Evolutionary conservation across 352 stramenopile genomes (phyloP), one percentile per base, ranked within the genome.

Genomic region (Globisporangium megalacanthum): DNA sequence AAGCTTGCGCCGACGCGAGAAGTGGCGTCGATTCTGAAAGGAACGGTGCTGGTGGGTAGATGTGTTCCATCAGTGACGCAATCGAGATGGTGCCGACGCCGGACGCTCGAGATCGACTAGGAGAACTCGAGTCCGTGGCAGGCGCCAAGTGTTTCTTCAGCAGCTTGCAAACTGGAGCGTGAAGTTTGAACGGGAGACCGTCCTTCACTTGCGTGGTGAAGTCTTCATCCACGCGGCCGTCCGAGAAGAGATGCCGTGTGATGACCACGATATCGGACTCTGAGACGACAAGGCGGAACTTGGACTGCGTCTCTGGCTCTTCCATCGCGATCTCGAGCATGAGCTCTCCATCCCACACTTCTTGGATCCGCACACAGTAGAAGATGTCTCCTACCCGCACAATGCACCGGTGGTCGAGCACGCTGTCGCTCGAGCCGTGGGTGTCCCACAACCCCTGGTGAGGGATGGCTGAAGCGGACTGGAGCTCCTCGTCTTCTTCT

Each of bases 311-410:
- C 35, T 85, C 74, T 0, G 75, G 72, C 36, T 85, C 68, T 46
- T 83, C 74, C 66, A 85, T 82, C 0, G 64, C 70, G 22, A 88
- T 61, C 11, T 71, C 71, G 1, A 88, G 62, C 54, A 81, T 69
- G n/a, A 85, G 57, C 22, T 88, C 77, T 5, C 65, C 75, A 46
- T 88, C 75, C 73, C 75, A 88, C 0, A 86, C 22, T 50, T 88
- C 77, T 60, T 80, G 70, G 47, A 88, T 66, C 15, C 29, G 49
- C 25, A 37, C 31, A 14, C 49, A 51, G 42, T 42, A 58, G 44
- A 49, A 51, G 14, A 17, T 31, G n/a, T 46, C 41, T 0, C 2
- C 41, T 15, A 53, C 15, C 9, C 29, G 25, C 49, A 53, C 29
- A 17, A 53, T 53, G 31, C 49, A 53, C 11, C 31, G 42, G n/a